A percentile compares a stretch with the other conserved stretches of the same genome.
Conservation (phyloP, 306 rosid genomes). For the Dryas drummondii region DNA sequence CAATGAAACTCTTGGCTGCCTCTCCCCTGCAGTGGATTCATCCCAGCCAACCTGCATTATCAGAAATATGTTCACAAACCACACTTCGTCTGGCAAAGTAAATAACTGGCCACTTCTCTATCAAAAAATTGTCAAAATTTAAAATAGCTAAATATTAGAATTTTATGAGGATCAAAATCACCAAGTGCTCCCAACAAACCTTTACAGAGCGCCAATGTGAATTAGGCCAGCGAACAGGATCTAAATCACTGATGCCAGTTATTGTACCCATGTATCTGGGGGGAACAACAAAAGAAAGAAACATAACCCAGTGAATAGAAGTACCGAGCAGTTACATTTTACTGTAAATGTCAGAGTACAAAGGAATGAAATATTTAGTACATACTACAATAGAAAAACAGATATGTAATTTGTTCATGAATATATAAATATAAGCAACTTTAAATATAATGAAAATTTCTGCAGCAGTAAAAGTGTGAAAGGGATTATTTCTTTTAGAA, state of each 20-base stretch:
- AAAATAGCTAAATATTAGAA: neutral
- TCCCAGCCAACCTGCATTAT: constrained; percentile 52
- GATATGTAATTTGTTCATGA: neutral
- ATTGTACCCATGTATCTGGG: constrained; percentile 79
- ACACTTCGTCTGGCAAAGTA: neutral
- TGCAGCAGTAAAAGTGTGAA: too few species aligned
- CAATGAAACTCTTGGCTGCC: constrained; percentile 84
- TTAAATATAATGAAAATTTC: too few species aligned
- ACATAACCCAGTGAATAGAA: neutral
- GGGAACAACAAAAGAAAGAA: constrained; percentile 14
- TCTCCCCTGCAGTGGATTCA: constrained; percentile 93
- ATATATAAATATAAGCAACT: neutral
- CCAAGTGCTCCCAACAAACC: constrained; percentile 48
- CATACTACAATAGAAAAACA: too few species aligned
- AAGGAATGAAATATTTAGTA: neutral
- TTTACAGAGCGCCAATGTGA: constrained; percentile 85
- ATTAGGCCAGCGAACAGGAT: constrained; percentile 69
- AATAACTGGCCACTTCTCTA: neutral
- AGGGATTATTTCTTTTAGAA: too few species aligned
- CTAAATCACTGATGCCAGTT: constrained; percentile 68
- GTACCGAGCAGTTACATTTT: neutral
- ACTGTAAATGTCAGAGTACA: neutral
- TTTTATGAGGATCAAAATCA: constrained; percentile 4
- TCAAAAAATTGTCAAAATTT: neutral
- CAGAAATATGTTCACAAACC: neutral